Evolutionary conservation across 805 yeast genomes (phyloP).

Genomic region (Wickerhamomyces strasburgensis): DNA sequence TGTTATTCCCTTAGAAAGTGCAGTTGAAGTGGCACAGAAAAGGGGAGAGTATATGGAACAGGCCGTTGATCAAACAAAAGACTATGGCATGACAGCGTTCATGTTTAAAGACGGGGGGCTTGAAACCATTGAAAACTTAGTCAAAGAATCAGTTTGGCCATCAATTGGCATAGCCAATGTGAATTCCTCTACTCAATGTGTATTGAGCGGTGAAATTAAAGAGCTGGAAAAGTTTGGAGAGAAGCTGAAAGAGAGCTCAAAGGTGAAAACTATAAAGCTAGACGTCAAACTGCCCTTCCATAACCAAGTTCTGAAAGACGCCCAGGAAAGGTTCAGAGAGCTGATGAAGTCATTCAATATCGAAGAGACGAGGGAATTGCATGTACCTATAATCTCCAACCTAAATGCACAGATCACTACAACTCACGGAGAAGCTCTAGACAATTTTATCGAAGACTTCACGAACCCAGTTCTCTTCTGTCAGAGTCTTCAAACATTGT

Average conservation of each 20-base stretch:
- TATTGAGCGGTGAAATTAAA: conserved; percentile 33
- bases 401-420: conserved; percentile 27
- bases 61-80: conserved; percentile 15
- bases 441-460: conserved; percentile 34
- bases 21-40: conserved; percentile 24
- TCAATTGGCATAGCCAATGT: conserved; percentile 36
- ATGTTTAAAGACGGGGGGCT: conserved; percentile 20
- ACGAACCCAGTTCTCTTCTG: conserved; percentile 42
- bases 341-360: conserved; percentile 9
- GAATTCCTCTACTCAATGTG: conserved; percentile 36
- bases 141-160: conserved; percentile 1
- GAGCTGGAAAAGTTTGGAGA: conserved; percentile 14
- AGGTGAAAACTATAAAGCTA: conserved; percentile 27
- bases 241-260: conserved; percentile 16
- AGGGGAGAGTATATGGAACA: conserved; percentile 38
- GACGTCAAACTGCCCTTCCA: conserved; percentile 44
- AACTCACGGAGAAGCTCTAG: conserved; percentile 25
- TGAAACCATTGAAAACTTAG: conserved; percentile 6
- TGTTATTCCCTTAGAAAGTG: conserved; percentile 19
- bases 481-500: conserved; percentile 26
- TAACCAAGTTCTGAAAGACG: conserved; percentile 30
- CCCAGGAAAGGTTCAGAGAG: conserved; percentile 25
- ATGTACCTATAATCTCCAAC: conserved; percentile 36
- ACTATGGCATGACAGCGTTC: conserved; percentile 34
- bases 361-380: conserved; percentile 12